Evolutionary conservation across 108 stramenopile species (phyloP).

Genomic region (Fistulifera pelliculosa): DNA sequence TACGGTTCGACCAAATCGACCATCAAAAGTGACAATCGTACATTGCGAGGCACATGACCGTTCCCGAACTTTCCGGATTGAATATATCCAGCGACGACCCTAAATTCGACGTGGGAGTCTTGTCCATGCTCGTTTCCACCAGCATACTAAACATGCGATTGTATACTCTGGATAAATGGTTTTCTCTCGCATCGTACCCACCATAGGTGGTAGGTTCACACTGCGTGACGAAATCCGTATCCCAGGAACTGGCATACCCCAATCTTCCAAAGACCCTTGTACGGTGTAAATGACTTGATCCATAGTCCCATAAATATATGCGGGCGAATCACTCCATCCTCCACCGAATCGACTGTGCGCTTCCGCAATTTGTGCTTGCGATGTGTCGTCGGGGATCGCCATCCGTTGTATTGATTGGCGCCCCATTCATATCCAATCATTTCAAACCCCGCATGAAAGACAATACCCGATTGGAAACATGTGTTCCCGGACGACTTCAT

Average conservation of each 20-base stretch:
- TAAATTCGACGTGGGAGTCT: conserved; percentile 49
- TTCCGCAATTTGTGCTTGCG: conserved; percentile 32
- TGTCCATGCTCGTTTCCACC: conserved; percentile 76
- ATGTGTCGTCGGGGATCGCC: conserved; percentile 43
- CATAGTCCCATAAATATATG: conserved; percentile 60
- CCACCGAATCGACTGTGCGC: conserved; percentile 45
- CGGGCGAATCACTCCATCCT: conserved; percentile 17
- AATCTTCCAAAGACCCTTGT: conserved; percentile 89
- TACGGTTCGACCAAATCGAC: conserved; percentile 90
- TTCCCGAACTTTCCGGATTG: conserved; percentile 44
- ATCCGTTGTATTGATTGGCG: conserved; percentile 28
- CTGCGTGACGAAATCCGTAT: conserved; percentile 47
- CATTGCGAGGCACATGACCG: conserved; percentile 85
- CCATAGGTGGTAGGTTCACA: conserved; percentile 64
- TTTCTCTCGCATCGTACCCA: conserved; percentile 42
- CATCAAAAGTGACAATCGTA: conserved; percentile 71
- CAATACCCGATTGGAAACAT: conserved; percentile 85
- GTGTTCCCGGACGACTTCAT: conserved; percentile 87
- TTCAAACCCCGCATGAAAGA: conserved; percentile 94
- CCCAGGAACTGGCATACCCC: conserved; percentile 92
- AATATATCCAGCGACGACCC: conserved; percentile 56
- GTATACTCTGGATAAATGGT: conserved; percentile 74
- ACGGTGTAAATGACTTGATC: conserved; percentile 92
- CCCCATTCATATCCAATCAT: conserved; percentile 94
- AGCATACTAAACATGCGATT: conserved; percentile 88